A percentile compares a stretch with the other conserved stretches of the same genome.
Conservation (phyloP, 805 yeast species). For the Yamadazyma scolyti region DNA sequence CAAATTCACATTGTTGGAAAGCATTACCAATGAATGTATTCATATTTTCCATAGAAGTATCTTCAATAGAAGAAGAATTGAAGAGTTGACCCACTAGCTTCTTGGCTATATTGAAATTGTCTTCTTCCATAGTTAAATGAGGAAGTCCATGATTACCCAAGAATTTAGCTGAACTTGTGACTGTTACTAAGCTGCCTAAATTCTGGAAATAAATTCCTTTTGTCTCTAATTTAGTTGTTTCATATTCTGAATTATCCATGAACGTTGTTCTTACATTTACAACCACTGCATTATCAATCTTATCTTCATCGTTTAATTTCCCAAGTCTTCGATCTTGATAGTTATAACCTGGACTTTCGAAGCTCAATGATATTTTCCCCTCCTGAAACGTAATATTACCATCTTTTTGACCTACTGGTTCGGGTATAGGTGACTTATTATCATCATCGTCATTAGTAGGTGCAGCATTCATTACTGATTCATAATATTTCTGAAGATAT, state of each 20-base stretch:
- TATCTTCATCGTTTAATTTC: constrained; percentile 11
- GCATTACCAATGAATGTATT: constrained; percentile 30
- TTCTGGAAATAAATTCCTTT: constrained; percentile 65
- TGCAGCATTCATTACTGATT: constrained; percentile 19
- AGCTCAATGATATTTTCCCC: constrained; percentile 23
- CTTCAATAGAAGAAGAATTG: constrained; percentile 38
- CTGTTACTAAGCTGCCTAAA: constrained; percentile 57
- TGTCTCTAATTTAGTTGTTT: constrained; percentile 48
- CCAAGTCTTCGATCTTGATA: constrained; percentile 17
- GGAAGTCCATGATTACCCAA: constrained; percentile 60
- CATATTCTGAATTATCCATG: constrained; percentile 44
- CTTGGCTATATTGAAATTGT: constrained; percentile 43
- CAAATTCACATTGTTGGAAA: constrained; percentile 60
- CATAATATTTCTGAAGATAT: constrained; percentile 27
- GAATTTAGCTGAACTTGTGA: constrained; percentile 63
- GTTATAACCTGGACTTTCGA: constrained; percentile 21
- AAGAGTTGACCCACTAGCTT: constrained; percentile 40
- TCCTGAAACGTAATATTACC: constrained; percentile 27
- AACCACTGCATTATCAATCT: constrained; percentile 29
- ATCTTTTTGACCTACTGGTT: constrained; percentile 3
- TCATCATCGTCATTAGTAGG: constrained; percentile 27
- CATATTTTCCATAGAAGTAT: constrained; percentile 36
- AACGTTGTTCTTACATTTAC: constrained; percentile 27
- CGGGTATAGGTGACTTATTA: constrained; percentile 15
- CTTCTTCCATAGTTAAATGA: constrained; percentile 44